Evolutionary conservation across 345 rosid genomes (phyloP).

Genomic region (Rhodamnia argentea): DNA sequence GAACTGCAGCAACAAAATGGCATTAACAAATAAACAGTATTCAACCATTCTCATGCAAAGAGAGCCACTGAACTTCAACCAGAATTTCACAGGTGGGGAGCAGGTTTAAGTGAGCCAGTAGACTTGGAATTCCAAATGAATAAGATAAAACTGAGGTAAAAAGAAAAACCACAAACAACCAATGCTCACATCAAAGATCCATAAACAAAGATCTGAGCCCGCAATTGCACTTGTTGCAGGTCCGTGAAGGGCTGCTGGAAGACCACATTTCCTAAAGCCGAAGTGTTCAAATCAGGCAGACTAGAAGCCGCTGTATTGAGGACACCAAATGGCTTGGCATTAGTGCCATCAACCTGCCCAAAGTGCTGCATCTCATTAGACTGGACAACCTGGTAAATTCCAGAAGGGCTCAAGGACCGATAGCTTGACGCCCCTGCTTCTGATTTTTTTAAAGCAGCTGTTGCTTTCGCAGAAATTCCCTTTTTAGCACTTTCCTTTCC

Average conservation of each 20-base stretch:
- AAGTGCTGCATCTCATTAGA: constrained; percentile 49
- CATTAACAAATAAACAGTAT: not conserved
- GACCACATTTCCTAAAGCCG: constrained; percentile 34
- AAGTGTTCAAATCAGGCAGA: constrained; percentile 65
- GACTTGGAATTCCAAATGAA: not conserved
- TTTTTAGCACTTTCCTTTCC: constrained; percentile 53
- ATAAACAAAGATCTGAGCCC: constrained; percentile 97
- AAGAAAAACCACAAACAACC: not conserved
- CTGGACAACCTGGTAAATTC: constrained; percentile 34
- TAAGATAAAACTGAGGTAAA: not conserved
- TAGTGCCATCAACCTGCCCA: constrained; percentile 33
- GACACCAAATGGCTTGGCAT: constrained; percentile 39
- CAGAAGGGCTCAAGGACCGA: constrained; percentile 31
- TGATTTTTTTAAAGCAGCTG: constrained; percentile 21
- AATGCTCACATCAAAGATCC: constrained; percentile 86
- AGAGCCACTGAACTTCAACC: not conserved
- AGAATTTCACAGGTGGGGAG: not conserved
- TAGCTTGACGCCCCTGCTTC: constrained; percentile 38
- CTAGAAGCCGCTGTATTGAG: constrained; percentile 33
- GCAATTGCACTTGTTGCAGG: constrained; percentile 95
- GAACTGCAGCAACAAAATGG: constrained; percentile 44
- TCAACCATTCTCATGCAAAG: not conserved
- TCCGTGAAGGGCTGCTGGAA: constrained; percentile 94
- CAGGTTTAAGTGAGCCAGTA: not conserved
- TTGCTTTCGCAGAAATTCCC: constrained; percentile 35